These are phyloP conservation scores for Daedaleopsis nitida DNA, from an alignment of 768 basidiomycete genomes.

Conservation along the genomic window DNA sequence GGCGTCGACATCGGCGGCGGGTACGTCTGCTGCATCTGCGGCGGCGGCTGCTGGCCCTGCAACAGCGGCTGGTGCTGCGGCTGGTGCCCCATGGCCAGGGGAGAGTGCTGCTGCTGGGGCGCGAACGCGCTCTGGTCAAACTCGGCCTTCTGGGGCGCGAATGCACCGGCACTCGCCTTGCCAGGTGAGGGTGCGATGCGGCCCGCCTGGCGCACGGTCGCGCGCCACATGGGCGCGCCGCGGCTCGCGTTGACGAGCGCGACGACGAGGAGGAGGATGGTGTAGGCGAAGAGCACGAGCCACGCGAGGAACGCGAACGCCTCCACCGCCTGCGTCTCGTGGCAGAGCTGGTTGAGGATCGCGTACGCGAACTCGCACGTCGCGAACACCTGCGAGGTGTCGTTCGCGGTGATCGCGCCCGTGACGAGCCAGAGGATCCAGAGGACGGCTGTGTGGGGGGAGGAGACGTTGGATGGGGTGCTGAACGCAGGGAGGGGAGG, in stretches of 20 bases:
- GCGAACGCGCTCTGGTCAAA: background rate
- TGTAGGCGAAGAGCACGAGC: conserved; percentile 20
- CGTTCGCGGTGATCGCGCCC: conserved; percentile 22
- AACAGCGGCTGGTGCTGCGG: background rate
- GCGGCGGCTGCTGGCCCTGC: background rate
- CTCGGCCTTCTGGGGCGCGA: background rate
- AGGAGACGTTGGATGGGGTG: background rate
- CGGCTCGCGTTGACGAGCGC: conserved; percentile 13
- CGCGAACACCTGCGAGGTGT: conserved; percentile 9
- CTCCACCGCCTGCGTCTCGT: conserved; percentile 29
- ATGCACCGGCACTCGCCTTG: background rate
- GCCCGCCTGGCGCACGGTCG: conserved; percentile 8
- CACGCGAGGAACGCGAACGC: conserved; percentile 31
- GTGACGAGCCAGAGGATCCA: conserved; percentile 34
- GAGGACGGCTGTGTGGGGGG: conserved; percentile 23
- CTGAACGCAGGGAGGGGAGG: background rate
- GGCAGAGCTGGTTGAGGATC: conserved; percentile 25
- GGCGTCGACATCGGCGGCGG: background rate
- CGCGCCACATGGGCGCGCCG: conserved; percentile 16
- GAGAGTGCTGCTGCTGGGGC: background rate
- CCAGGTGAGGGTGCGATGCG: background rate
- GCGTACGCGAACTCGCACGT: conserved; percentile 19
- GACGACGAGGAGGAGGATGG: conserved; percentile 17
- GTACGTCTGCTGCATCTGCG: no score
- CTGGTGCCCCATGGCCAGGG: background rate